Conservation (phyloP, 2,329 filamentous ascomycete species). For the Thielaviopsis populi region DNA sequence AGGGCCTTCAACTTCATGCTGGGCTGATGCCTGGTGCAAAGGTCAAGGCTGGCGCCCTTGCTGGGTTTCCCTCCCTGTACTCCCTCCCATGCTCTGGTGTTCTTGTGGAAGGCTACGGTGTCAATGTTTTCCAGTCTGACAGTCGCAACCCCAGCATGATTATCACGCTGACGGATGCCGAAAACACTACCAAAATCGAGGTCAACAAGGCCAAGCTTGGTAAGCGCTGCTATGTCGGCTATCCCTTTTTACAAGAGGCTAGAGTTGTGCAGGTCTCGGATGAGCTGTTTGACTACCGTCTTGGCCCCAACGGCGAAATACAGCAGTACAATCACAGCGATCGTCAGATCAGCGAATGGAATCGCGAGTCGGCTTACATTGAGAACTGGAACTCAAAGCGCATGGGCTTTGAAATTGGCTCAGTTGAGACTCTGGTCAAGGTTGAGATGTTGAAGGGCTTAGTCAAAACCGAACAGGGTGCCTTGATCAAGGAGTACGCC, state of each 20-base stretch:
- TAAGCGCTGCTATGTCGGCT: conserved; percentile 77
- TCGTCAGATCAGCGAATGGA: conserved; percentile 67
- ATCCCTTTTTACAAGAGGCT: conserved; percentile 88
- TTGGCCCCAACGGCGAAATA: conserved; percentile 51
- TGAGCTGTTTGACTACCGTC: conserved; percentile 76
- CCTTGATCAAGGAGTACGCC: conserved; percentile 84
- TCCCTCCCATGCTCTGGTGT: conserved; percentile 70
- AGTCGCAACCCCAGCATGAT: conserved; percentile 96
- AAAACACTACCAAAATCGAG: conserved; percentile 53
- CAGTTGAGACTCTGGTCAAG: conserved; percentile 77
- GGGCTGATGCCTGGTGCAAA: conserved; percentile 75
- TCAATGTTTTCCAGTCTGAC: conserved; percentile 90
- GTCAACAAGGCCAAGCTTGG: conserved; percentile 67
- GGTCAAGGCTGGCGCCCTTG: conserved; percentile 66
- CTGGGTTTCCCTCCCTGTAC: conserved; percentile 83
- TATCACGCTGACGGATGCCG: conserved; percentile 64
- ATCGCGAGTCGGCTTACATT: conserved; percentile 67
- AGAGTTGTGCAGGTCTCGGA: conserved; percentile 81
- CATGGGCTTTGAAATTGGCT: conserved; percentile 71
- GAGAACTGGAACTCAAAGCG: conserved; percentile 83
- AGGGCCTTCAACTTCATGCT: conserved; percentile 71
- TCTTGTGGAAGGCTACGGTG: conserved; percentile 58
- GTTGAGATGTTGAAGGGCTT: conserved; percentile 91
- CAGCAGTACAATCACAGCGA: conserved; percentile 56
- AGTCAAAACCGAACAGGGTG: conserved; percentile 76